Base-by-base conservation (phyloP, 1,284 basidiomycete genomes). In the Gymnopus androsaceus region DNA sequence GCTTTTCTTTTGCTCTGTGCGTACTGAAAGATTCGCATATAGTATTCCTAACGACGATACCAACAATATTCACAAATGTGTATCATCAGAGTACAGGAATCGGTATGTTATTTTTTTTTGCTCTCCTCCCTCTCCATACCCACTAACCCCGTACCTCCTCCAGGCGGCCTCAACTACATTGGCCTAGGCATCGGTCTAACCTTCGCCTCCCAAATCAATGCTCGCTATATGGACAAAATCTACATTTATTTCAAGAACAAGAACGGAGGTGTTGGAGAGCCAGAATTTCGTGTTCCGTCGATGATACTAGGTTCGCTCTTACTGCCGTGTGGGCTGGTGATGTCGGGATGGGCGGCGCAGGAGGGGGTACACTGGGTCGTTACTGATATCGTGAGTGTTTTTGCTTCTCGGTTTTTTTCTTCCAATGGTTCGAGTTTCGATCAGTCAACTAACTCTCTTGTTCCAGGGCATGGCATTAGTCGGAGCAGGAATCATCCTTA, bases 331-430 rank as follows among this genome's bases (percentile, higher is more conserved):
- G 88, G 87, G 1, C 67, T 88, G 12, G 67, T 90, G 34, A 68
- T 89, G 15, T 73, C 77, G 2, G 87, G 88, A 15, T 90, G 87
- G 87, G 73, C 78, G 0, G 80, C 79, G 11, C 63, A 84, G 49
- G 67, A 74, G 1, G 67, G 69, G 30, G 65, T 78, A 0, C 79
- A 79, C 56, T 89, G 86, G 87, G 81, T 88, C 54, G 82, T 70
- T 0, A 75, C 81, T 0, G 80, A 83, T 62, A 75, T 84, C 45
- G 80, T 81, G 54, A 64, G 75, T 65, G 15, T 45, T 8, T 25
- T 28, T 19, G 6, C 9, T 9, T 30, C 21, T n/a, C 30, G 14
- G 21, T 51, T 19, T 12, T 41, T 27, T 17, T 27, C 12, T 11
- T n/a, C 23, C 17, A 8, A n/a, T 46, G n/a, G 25, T 28, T 17